These are phyloP conservation scores for Russula compacta DNA, from an alignment of 768 basidiomycete species.

Conservation along the genomic window DNA sequence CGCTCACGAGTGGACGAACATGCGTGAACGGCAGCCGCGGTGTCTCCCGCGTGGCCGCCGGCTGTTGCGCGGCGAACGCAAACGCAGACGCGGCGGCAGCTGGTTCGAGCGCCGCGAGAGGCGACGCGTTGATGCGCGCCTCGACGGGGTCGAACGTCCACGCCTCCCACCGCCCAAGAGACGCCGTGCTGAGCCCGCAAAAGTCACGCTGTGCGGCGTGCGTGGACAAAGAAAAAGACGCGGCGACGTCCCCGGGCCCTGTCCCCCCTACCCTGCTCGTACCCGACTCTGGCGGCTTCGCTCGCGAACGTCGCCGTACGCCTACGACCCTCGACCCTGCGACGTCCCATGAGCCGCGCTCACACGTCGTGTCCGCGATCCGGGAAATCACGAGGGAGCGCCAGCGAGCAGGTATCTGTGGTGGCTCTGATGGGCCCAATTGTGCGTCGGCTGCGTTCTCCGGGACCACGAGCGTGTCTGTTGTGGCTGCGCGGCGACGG, in stretches of 20 bases:
- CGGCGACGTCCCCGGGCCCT: not conserved
- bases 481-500: constrained; percentile 38
- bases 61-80: not conserved
- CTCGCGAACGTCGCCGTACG: constrained; percentile 54
- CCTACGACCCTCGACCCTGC: constrained; percentile 50
- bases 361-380: constrained; percentile 49
- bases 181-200: constrained; percentile 48
- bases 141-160: constrained; percentile 65
- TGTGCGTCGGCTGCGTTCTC: constrained; percentile 28
- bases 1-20: constrained; percentile 17
- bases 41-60: constrained; percentile 1
- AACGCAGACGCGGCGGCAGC: not conserved
- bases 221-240: constrained; percentile 26
- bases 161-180: constrained; percentile 74
- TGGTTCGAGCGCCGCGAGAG: constrained; percentile 39
- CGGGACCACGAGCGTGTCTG: constrained; percentile 39
- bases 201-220: constrained; percentile 12
- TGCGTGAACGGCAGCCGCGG: constrained; percentile 20
- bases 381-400: constrained; percentile 45
- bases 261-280: not conserved
- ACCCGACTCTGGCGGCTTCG: constrained; percentile 7
- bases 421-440: constrained; percentile 18
- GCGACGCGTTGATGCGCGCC: constrained; percentile 39
- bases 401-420: constrained; percentile 37
- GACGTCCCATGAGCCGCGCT: constrained; percentile 75